Conservation (phyloP, 495 filamentous ascomycete genomes). For the Aspergillus diversus region DNA sequence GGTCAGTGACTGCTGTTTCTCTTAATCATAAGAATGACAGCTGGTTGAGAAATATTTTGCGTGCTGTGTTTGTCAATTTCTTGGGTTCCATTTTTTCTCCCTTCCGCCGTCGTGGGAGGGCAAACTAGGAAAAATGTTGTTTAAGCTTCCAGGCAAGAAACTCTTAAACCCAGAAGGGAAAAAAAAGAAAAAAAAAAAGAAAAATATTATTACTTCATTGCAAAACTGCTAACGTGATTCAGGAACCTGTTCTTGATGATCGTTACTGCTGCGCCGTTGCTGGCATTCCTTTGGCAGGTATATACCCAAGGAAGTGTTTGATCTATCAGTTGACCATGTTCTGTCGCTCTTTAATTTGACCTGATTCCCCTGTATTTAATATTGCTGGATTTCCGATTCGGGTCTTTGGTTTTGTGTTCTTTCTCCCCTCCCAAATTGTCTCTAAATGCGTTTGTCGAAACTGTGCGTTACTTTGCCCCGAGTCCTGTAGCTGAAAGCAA, state of each 20-base stretch:
- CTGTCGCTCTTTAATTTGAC: constrained; percentile 32
- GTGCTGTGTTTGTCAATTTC: constrained; percentile 47
- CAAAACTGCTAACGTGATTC: constrained; percentile 37
- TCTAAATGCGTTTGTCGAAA: constrained; percentile 14
- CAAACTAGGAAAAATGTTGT: constrained; percentile 33
- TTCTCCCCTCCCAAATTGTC: constrained; percentile 27
- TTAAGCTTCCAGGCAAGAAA: neutral
- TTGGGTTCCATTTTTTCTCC: constrained; percentile 46
- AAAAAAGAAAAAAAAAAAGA: neutral
- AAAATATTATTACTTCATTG: constrained; percentile 7
- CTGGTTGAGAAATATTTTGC: constrained; percentile 51
- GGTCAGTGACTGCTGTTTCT: constrained; percentile 51
- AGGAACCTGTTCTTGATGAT: constrained; percentile 39
- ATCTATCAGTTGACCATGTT: constrained; percentile 8
- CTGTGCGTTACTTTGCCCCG: constrained; percentile 10
- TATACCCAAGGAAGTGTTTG: constrained; percentile 32
- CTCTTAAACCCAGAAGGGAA: neutral
- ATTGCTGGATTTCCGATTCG: constrained; percentile 23
- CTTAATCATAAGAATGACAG: constrained; percentile 44
- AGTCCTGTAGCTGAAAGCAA: neutral
- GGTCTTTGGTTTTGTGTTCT: constrained; percentile 28
- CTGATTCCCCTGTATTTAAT: constrained; percentile 50
- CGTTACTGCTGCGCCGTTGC: constrained; percentile 34
- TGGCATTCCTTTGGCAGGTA: constrained; percentile 39
- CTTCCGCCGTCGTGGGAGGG: constrained; percentile 44